Conservation (phyloP, 2,329 filamentous ascomycete genomes). For the Ascochyta lentis region DNA sequence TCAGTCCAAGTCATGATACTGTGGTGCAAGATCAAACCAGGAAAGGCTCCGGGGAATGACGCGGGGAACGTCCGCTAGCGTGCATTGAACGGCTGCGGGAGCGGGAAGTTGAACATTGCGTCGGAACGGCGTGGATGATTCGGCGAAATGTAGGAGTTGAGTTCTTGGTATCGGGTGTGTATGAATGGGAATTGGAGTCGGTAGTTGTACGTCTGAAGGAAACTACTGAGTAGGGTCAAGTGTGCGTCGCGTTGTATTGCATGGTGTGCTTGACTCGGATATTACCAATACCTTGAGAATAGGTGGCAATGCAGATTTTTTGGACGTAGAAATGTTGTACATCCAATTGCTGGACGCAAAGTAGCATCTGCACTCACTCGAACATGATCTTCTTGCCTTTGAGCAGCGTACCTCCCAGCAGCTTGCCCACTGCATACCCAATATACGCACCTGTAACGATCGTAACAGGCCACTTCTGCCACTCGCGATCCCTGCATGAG, state of each 20-base stretch:
- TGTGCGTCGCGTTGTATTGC: not conserved
- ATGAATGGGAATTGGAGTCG: not conserved
- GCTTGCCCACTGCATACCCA: conserved; percentile 76
- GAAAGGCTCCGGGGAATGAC: not conserved
- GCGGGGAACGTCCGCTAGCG: conserved; percentile 14
- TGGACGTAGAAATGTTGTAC: not conserved
- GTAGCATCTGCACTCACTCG: conserved; percentile 29
- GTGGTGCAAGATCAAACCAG: conserved; percentile 1
- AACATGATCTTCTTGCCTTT: conserved; percentile 56
- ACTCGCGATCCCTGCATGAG: conserved; percentile 78
- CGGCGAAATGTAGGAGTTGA: not conserved
- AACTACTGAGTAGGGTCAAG: not conserved
- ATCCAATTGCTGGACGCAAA: not conserved
- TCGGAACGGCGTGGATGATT: not conserved
- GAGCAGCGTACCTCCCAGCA: conserved; percentile 60
- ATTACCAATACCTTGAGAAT: not conserved
- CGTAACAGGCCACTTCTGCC: conserved; percentile 97
- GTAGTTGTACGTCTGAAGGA: not conserved
- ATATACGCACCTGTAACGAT: conserved; percentile 82
- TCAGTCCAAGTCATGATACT: conserved; percentile 8
- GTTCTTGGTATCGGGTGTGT: not conserved
- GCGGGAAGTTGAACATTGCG: conserved; percentile 2
- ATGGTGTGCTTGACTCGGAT: not conserved
- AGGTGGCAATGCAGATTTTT: not conserved
- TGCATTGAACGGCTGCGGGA: conserved; percentile 2